Base-by-base conservation (phyloP, 2,329 filamentous ascomycete genomes). In the Colletotrichum gloeosporioides region DNA sequence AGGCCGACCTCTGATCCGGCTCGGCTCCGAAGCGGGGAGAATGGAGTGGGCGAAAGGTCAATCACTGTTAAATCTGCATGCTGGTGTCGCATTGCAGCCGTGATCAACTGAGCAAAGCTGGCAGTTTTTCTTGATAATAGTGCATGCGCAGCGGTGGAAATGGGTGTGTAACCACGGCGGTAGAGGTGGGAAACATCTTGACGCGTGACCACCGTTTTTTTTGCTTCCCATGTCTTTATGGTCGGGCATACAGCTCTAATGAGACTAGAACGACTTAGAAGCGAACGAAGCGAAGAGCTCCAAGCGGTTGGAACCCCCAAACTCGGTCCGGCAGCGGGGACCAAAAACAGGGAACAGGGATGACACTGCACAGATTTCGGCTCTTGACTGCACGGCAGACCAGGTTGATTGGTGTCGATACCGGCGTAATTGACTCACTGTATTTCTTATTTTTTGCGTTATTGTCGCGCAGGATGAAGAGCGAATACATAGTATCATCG, bases 311-410 rank as follows among this genome's bases (percentile, higher is more conserved):
- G 69, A 68, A 64, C 44, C 57, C 59, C 64, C 64, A 73, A 68
- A 55, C 69, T 61, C 64, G 59, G 59, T 27, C 57, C 71, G 53
- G 63, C 39, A 32, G 64, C 65, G 34, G 71, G 49, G 59, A 29
- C 64, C 12, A 8, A 13, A 69, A 62, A 53, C 70, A 73, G 71
- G 70, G 73, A 59, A 69, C 64, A 73, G 70, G 73, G 70, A 27
- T 73, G 7, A 9, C 18, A 5, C n/a, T 64, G 64, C 22, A 39
- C 59, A 68, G 57, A 64, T 72, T 65, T 18, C 65, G 74, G 74
- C 70, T 73, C 29, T 65, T 69, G 70, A 69, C 74, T 76, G 70
- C 65, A 69, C 22, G 64, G 44, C 32, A 64, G 32, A 55, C 39
- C 55, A 59, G 25, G 39, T 27, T 73, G 53, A 44, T 55, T 57